These are phyloP conservation scores for Vicia faba DNA, from an alignment of 306 rosid species.

Conservation along the genomic window DNA sequence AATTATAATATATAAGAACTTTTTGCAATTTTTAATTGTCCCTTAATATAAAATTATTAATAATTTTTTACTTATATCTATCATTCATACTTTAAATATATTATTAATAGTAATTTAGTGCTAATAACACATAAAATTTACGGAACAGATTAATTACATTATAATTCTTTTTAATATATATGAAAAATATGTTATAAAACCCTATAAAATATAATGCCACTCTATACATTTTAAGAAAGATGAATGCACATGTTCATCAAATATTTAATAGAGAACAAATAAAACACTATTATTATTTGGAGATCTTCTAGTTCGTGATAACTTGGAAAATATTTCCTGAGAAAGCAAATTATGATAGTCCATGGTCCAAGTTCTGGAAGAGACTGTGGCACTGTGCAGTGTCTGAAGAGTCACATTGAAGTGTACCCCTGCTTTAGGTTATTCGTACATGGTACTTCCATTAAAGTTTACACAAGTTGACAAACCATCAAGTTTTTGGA, in stretches of 20 bases:
- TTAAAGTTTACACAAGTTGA: constrained; percentile 43
- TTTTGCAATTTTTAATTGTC: too few relatives aligned
- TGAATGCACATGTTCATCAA: neutral
- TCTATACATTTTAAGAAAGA: too few relatives aligned
- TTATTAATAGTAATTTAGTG: too few relatives aligned
- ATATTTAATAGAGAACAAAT: neutral
- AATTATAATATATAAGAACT: too few relatives aligned
- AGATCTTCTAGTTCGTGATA: neutral
- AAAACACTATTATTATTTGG: neutral
- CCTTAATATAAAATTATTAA: too few relatives aligned
- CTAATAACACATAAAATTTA: too few relatives aligned
- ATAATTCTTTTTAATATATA: too few relatives aligned
- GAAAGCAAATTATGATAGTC: constrained; percentile 17
- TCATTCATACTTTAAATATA: too few relatives aligned
- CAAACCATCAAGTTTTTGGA: constrained; percentile 36
- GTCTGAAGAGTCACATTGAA: constrained; percentile 42
- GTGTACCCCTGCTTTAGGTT: constrained; percentile 25
- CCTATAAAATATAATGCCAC: too few relatives aligned
- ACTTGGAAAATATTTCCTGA: neutral
- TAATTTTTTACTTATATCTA: too few relatives aligned
- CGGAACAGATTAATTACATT: too few relatives aligned
- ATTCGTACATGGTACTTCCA: constrained; percentile 19
- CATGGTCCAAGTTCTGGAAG: constrained; percentile 29
- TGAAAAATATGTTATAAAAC: too few relatives aligned
- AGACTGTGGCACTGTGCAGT: constrained; percentile 12